Conservation (phyloP, 495 filamentous ascomycete genomes). For the Penicilliopsis zonata region DNA sequence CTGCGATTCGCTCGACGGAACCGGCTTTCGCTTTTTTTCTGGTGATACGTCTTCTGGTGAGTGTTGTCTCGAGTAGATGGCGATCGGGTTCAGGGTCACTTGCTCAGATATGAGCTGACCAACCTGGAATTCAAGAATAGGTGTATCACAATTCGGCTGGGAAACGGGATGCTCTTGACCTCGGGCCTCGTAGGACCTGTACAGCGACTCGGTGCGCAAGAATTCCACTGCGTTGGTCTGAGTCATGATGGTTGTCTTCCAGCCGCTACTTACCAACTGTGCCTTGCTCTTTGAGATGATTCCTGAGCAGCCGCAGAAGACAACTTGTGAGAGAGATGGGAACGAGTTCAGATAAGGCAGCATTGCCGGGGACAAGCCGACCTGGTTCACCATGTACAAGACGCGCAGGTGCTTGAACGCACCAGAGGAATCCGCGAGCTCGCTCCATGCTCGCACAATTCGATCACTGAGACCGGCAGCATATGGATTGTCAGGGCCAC, state of each 20-base stretch:
- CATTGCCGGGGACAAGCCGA: conserved; percentile 8
- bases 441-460: conserved; percentile 26
- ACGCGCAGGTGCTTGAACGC: conserved; percentile 24
- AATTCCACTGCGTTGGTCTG: background rate
- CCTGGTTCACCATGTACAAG: conserved; percentile 19
- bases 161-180: background rate
- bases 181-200: conserved; percentile 6
- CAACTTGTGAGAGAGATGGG: conserved; percentile 17
- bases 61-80: background rate
- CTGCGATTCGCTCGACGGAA: no score
- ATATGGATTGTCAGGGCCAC: conserved; percentile 1
- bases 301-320: conserved; percentile 13
- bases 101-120: conserved; percentile 3
- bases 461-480: conserved; percentile 19
- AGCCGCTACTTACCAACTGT: conserved; percentile 2
- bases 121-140: conserved; percentile 14
- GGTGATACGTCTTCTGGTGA: no score
- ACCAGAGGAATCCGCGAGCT: conserved; percentile 12
- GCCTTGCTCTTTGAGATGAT: background rate
- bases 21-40: no score
- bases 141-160: conserved; percentile 3
- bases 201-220: conserved; percentile 1
- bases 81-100: background rate
- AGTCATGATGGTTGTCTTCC: conserved; percentile 2
- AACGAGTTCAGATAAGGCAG: conserved; percentile 16